These are phyloP conservation scores for Rhizopogon salebrosus DNA, from an alignment of 768 basidiomycete species.

Conservation along the genomic window DNA sequence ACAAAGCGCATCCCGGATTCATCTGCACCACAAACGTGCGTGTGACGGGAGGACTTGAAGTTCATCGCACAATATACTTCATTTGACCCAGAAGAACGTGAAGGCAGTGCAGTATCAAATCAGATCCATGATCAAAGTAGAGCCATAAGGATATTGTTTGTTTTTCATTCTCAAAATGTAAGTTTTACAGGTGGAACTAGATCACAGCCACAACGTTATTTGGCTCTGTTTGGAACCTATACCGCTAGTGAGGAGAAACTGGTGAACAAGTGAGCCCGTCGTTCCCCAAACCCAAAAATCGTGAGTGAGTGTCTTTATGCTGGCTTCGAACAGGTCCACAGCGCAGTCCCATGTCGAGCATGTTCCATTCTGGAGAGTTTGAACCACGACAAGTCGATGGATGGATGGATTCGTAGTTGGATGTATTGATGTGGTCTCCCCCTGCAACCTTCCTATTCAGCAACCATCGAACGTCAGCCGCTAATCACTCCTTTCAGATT, in stretches of 20 bases:
- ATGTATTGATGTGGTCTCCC: slow-evolving; percentile 11
- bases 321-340: slow-evolving; percentile 9
- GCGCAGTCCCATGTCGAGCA: background rate
- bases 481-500: slow-evolving; percentile 23
- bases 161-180: no score
- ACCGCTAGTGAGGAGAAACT: background rate
- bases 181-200: background rate
- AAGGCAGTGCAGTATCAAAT: background rate
- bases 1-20: background rate
- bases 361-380: background rate
- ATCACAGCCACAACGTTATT: background rate
- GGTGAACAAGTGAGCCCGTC: slow-evolving; percentile 28
- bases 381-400: slow-evolving; percentile 9
- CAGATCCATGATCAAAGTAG: background rate
- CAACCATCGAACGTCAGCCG: background rate
- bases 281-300: slow-evolving; percentile 45
- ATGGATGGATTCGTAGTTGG: slow-evolving; percentile 17
- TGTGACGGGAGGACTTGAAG: background rate
- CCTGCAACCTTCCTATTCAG: background rate
- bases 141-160: no score
- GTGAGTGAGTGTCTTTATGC: slow-evolving; percentile 41
- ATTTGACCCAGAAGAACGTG: background rate
- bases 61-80: no score
- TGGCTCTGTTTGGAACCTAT: background rate
- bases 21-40: background rate